Evolutionary conservation across 495 filamentous ascomycete species (phyloP), one percentile per base, ranked within the genome.

Genomic region (Thermothielavioides terrestris): DNA sequence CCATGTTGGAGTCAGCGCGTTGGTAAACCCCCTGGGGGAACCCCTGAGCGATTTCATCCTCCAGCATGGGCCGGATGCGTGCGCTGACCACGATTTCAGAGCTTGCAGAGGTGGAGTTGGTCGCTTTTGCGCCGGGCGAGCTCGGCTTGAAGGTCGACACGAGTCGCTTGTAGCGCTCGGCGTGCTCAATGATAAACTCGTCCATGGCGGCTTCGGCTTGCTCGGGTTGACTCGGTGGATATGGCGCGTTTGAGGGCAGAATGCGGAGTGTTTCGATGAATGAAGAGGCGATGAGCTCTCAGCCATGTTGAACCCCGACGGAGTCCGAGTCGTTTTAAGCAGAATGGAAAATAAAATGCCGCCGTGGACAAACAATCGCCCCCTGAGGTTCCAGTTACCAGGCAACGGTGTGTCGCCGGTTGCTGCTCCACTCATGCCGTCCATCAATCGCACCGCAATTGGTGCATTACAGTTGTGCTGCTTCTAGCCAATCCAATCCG

Each of bases 181-280:
- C 48, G 38, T 62, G 38, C 21, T 56, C 51, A 34, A 62, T 35
- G 17, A 59, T 30, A 21, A 59, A 62, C 36, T 62, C 43, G 23
- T 62, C 59, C 53, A 55, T 56, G 14, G 20, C 45, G 40, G 6
- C 44, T 11, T 34, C 31, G n/a, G n/a, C 31, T 12, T 34, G 3
- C 8, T 32, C 4, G 30, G n/a, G 4, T 32, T 12, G 4, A 14
- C n/a, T 32, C n/a, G n/a, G n/a, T n/a, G n/a, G n/a, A n/a, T n/a
- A n/a, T n/a, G n/a, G n/a, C n/a, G n/a, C n/a, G n/a, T n/a, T n/a
- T n/a, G n/a, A n/a, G n/a, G n/a, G n/a, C n/a, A n/a, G n/a, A n/a
- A n/a, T n/a, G n/a, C n/a, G n/a, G n/a, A n/a, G n/a, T n/a, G n/a
- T n/a, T n/a, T n/a, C n/a, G n/a, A n/a, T n/a, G n/a, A n/a, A n/a